Base-by-base conservation (phyloP, 306 rosid species). In the Fragaria iinumae region DNA sequence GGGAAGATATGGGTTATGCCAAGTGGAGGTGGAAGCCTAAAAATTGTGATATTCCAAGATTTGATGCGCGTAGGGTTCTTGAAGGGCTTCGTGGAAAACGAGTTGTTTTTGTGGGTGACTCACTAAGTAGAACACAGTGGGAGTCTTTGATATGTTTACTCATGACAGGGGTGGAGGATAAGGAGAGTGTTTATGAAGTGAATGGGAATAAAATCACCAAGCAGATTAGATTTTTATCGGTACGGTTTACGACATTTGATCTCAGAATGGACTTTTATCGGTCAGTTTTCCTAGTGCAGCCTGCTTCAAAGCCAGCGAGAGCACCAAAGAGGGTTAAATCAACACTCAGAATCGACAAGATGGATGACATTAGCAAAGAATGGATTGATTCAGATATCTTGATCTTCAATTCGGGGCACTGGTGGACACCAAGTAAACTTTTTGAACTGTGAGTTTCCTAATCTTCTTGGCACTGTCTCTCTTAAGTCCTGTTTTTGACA, bases 61-160 rank as follows among this genome's bases (percentile, higher is more conserved):
- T 95, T 69, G 71, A 87, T 68, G 97, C 83, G 1, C 79, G 45
- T 1, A 11, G 66, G 39, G 69, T 87, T 65, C 88, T 95, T n/a
- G 89, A 88, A 71, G 76, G 69, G 50, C 92, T 90, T 84, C 82
- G 92, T 4, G 97, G 98, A 73, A 95, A 90, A 77, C 70, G 97
- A 50, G 92, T 90, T 25, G 96, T 90, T 73, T 88, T 95, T 67
- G 96, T 95, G 1, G 99, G 99, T 0, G 99, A 95, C 77, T 95
- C 97, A 17, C 76, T 95, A 89, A 87, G 97, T 76, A 85, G 99
- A 83, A 90, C 99, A 4, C 99, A 95, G 60, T 92, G 97, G 99
- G 99, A 92, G 83, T 95, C 99, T 62, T 84, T 89, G 84, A 84
- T 92, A 65, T 90, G 97, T 74, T 71, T 95, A 88, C 87, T 95